Evolutionary conservation across 2,329 filamentous ascomycete genomes (phyloP), one percentile per base, ranked within the genome.

Genomic region (Coniella lustricola): DNA sequence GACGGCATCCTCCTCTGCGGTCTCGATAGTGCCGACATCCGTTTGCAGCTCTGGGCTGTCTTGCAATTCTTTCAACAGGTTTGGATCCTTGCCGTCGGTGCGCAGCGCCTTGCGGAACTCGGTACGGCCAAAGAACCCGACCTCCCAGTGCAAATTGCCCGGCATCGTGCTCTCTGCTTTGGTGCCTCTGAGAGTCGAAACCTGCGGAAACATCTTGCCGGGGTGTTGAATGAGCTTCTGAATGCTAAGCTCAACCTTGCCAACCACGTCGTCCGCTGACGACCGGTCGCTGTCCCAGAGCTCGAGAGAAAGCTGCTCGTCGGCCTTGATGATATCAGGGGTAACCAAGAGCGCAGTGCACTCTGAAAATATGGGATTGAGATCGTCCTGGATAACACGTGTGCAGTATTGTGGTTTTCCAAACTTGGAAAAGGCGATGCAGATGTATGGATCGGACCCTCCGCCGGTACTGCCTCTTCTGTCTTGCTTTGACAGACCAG

Each of bases 331-430:
- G 46, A 95, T 75, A 55, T 96, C 90, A 0, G 87, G 79, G 0
- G 87, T 95, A 5, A 98, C 87, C 14, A 96, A 72, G 16, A 97
- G 74, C 1, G 88, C 90, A 37, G 87, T 83, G 2, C 81, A 87
- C 67, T 97, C 93, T 60, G 93, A 87, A 73, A 94, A 97, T 4
- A 95, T 76, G 0, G 93, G 93, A 60, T 97, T 95, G 47, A 95
- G 76, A 57, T 96, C 86, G 60, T 97, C 91, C 45, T 91, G 89
- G 55, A 97, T 96, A 44, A 97, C 90, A 41, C 93, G 83, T 1
- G 93, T 97, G 66, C 90, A 96, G 67, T 95, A 97, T 79, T 95
- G 94, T 2, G 91, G 91, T 69, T 98, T 98, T 49, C 87, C 87
- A 58, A 96, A 97, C 65, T 97, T 96, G 60, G 88, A 94, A 72